Evolutionary conservation across 345 rosid genomes (phyloP), one percentile per base, ranked within the genome.

Genomic region (Rubroshorea leprosula): DNA sequence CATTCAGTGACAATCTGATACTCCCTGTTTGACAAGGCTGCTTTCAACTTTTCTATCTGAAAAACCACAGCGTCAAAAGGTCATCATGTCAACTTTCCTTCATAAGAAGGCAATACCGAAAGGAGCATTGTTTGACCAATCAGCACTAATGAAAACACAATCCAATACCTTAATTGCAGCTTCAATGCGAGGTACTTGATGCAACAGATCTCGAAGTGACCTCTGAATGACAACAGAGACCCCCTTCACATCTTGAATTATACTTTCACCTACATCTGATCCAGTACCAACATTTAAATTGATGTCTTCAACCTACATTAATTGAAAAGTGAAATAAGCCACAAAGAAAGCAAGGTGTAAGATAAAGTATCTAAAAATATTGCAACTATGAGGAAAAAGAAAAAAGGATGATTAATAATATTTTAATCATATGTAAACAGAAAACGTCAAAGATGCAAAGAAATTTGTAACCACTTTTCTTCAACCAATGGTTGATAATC

Each of bases 1-100:
- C 98, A 89, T 71, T 92, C 96, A 15, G 89, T 73, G 66, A 92
- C 78, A 71, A 92, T 86, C 76, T 78, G 93, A 83, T 92, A 92
- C 51, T 92, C 96, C 74, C 46, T 83, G 63, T 83, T 81, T 35
- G 96, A 81, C 55, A 92, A 78, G 47, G 88, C 83, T 35, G 93
- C 93, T 80, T 78, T 86, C 61, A 92, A 59, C 68, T 80, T 87
- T 54, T 80, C 95, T 76, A 92, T 74, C 98, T 92, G 89, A 65
- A 71, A 56, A 68, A 65, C 31, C 54, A 72, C 49, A 64, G 55
- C 13, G 43, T 60, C 62, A 66, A 27, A 77, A 31, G 49, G 31
- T 20, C 17, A 19, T n/a, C 18, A 19, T 49, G 67, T 44, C 61
- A 47, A 16, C n/a, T 60, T 29, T 29, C n/a, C 49, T 22, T n/a